Conservation (phyloP, 768 basidiomycete genomes). For the Boletellus ananiceps region DNA sequence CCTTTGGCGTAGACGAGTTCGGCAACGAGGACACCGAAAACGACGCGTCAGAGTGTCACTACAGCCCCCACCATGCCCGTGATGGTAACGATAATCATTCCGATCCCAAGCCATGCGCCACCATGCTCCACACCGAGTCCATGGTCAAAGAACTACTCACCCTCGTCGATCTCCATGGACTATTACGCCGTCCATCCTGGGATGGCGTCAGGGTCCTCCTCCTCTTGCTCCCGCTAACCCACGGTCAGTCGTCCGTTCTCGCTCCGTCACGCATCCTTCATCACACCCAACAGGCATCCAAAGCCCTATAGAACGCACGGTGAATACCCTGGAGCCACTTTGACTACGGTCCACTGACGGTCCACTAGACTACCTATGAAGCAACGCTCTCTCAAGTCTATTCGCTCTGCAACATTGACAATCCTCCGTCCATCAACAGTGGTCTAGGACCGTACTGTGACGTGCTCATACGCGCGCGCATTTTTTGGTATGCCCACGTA, state of each 20-base stretch:
- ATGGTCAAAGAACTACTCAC: constrained; percentile 76
- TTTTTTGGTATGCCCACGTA: constrained; percentile 88
- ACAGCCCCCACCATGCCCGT: constrained; percentile 5
- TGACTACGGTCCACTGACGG: constrained; percentile 3
- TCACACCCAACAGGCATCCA: constrained; percentile 20
- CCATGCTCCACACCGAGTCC: constrained; percentile 53
- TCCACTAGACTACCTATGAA: constrained; percentile 64
- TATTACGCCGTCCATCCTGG: constrained; percentile 79
- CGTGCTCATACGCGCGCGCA: constrained; percentile 59
- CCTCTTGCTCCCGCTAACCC: constrained; percentile 76
- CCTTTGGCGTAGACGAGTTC: constrained; percentile 80
- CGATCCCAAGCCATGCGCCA: constrained; percentile 37
- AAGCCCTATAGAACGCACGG: constrained; percentile 23
- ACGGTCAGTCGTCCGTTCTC: constrained; percentile 48
- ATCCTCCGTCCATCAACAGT: constrained; percentile 41
- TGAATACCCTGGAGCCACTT: constrained; percentile 1
- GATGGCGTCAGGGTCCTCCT: constrained; percentile 81
- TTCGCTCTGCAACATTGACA: constrained; percentile 59
- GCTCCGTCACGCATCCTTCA: constrained; percentile 6
- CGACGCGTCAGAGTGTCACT: constrained; percentile 1
- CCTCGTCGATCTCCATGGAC: constrained; percentile 73
- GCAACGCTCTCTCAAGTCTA: constrained; percentile 79
- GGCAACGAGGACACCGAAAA: constrained; percentile 42
- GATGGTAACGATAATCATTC: constrained; percentile 30
- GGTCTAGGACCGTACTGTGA: constrained; percentile 55